phyloP scores from a whole-genome alignment of 768 basidiomycete genomes.

The Pisolithus sp. region DNA sequence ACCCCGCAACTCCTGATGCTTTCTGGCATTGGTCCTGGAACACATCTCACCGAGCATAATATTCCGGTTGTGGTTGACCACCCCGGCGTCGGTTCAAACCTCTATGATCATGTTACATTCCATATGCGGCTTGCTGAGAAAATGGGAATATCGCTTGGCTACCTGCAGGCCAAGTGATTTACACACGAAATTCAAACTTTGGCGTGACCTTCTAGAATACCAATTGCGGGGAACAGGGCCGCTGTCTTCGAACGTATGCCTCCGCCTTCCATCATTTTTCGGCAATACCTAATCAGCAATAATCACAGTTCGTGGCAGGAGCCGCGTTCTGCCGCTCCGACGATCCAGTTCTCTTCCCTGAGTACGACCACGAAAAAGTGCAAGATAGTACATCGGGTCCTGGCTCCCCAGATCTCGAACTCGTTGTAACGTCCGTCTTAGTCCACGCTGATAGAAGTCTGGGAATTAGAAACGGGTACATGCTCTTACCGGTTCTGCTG shows the following conservation, averaged over 20 bases:
- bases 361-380: conserved; percentile 20
- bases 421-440: conserved; percentile 14
- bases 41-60: conserved; percentile 42
- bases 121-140: conserved; percentile 49
- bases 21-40: conserved; percentile 69
- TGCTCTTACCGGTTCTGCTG: conserved; percentile 14
- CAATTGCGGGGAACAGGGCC: conserved; percentile 41
- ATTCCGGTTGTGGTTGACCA: conserved; percentile 58
- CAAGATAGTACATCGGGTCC: conserved; percentile 26
- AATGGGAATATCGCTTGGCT: conserved; percentile 36
- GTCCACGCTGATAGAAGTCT: not conserved
- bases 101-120: conserved; percentile 63
- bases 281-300: not conserved
- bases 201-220: conserved; percentile 38
- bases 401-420: conserved; percentile 25
- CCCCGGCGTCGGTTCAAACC: conserved; percentile 67
- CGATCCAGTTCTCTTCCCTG: conserved; percentile 26
- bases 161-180: conserved; percentile 25
- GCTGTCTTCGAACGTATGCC: conserved; percentile 45
- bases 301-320: conserved; percentile 20
- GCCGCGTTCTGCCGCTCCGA: conserved; percentile 29
- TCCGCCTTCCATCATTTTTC: not conserved
- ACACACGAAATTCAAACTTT: conserved; percentile 18
- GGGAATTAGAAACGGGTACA: conserved; percentile 14
- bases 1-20: conserved; percentile 65